Conservation (phyloP, 257 asterid species). For the Fraxinus americana region DNA sequence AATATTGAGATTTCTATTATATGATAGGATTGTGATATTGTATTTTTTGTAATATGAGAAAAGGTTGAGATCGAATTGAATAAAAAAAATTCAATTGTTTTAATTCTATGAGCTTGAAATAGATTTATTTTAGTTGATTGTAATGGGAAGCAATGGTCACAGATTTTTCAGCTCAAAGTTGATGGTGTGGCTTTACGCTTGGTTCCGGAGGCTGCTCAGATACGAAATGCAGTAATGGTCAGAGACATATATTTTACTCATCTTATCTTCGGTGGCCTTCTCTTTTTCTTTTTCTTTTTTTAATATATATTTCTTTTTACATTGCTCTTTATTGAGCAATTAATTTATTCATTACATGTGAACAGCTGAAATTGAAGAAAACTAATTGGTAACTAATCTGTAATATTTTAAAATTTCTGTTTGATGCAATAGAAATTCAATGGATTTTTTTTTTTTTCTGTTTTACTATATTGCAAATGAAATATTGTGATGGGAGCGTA, state of each 20-base stretch:
- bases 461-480: background rate
- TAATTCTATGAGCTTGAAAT: background rate
- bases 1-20: background rate
- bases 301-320: background rate
- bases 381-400: background rate
- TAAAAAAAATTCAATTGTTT: background rate
- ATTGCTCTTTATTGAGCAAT: background rate
- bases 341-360: constrained; percentile 2
- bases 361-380: constrained; percentile 10
- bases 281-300: background rate
- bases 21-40: background rate
- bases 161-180: constrained; percentile 85
- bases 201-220: constrained; percentile 90
- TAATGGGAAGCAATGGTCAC: constrained; percentile 39
- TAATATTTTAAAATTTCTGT: background rate
- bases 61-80: background rate
- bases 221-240: constrained; percentile 79
- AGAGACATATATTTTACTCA: constrained; percentile 18
- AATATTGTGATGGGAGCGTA: background rate
- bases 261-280: background rate
- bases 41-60: background rate
- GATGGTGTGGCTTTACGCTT: constrained; percentile 90
- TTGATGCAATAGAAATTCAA: background rate
- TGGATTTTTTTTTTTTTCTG: background rate
- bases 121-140: constrained; percentile 7